These are phyloP conservation scores for Phaffia rhodozyma DNA, from an alignment of 1,284 basidiomycete species.

Conservation along the genomic window DNA sequence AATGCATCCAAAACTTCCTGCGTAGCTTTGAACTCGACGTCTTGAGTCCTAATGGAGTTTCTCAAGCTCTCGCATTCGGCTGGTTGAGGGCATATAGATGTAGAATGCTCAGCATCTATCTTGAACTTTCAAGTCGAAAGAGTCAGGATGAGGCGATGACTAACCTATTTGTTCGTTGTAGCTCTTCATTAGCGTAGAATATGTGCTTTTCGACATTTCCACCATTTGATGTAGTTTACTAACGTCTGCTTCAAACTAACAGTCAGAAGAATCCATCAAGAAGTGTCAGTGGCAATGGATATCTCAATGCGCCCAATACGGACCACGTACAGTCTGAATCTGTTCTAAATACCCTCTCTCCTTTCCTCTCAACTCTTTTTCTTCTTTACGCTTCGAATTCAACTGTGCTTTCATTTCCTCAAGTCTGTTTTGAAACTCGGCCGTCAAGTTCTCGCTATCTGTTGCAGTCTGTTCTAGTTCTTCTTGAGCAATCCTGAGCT, in stretches of 20 bases:
- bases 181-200: constrained; percentile 63
- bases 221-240: constrained; percentile 56
- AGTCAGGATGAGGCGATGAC: constrained; percentile 27
- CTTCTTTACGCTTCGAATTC: constrained; percentile 61
- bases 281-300: constrained; percentile 12
- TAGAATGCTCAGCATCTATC: too few species aligned
- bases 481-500: constrained; percentile 57
- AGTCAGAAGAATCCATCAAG: background rate
- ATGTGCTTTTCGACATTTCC: constrained; percentile 54
- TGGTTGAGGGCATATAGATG: constrained; percentile 25
- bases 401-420: constrained; percentile 65
- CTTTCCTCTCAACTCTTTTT: constrained; percentile 72
- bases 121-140: too few species aligned
- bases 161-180: constrained; percentile 71
- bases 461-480: constrained; percentile 50
- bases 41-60: constrained; percentile 54
- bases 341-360: constrained; percentile 42
- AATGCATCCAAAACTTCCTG: constrained; percentile 49
- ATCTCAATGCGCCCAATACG: background rate
- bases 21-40: constrained; percentile 54
- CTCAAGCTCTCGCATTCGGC: constrained; percentile 66
- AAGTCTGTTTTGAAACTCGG: constrained; percentile 56
- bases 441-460: constrained; percentile 63
- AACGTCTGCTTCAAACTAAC: constrained; percentile 58
- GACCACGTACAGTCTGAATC: constrained; percentile 29